Evolutionary conservation across 768 basidiomycete genomes (phyloP), one percentile per base, ranked within the genome.

Genomic region (Trametes maxima): DNA sequence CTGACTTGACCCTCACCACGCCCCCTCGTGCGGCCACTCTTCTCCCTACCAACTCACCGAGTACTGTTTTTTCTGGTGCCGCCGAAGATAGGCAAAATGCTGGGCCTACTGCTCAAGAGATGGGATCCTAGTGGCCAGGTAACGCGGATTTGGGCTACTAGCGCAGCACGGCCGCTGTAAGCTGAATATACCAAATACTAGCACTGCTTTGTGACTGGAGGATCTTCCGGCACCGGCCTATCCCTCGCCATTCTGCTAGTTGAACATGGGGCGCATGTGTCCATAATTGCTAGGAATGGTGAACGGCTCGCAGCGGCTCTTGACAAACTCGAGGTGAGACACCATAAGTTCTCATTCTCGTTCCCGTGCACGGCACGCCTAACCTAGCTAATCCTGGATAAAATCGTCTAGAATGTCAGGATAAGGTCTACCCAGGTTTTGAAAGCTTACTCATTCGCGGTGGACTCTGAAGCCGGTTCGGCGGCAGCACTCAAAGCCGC

Each of bases 141-240:
- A 33, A 33, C 28, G 28, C 28, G 28, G 28, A 8, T 33, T 33
- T 33, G 28, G n/a, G n/a, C n/a, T n/a, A n/a, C n/a, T n/a, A n/a
- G n/a, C n/a, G n/a, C n/a, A n/a, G n/a, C n/a, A n/a, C n/a, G n/a
- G n/a, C n/a, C n/a, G n/a, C n/a, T n/a, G n/a, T n/a, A n/a, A n/a
- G n/a, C 28, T 3, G 28, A 33, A 8, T 33, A 3, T 33, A 8
- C 28, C 8, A 8, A 11, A 24, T 2, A 17, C 16, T 42, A 95
- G 94, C 91, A 94, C 66, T 85, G 86, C 74, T 93, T 93, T 69
- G 78, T 96, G 13, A 93, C 93, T 0, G 94, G 94, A 2, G 94
- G 91, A 2, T 89, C 87, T 40, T 79, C 86, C 16, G 94, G 94
- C 0, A 83, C 95, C 0, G 94, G 94, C 1, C 80, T 93, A 2